These are phyloP conservation scores for Pseudocercospora vitis DNA, from an alignment of 2,329 filamentous ascomycete species.

Conservation along the genomic window DNA sequence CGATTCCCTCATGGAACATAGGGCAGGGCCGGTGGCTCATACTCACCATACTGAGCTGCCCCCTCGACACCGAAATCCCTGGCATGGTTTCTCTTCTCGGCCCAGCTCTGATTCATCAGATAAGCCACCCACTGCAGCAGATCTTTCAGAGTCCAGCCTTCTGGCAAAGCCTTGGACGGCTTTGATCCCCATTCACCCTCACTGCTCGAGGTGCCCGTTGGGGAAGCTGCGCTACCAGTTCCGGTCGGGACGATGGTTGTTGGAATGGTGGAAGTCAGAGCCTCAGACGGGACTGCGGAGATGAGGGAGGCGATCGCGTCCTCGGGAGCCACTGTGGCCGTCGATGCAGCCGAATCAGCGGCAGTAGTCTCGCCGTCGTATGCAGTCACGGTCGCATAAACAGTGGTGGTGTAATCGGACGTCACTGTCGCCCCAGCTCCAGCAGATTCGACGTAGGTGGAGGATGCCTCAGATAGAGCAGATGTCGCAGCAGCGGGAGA, in stretches of 20 bases:
- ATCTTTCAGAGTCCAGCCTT: constrained; percentile 31
- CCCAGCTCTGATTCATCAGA: constrained; percentile 27
- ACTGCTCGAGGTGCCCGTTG: background rate
- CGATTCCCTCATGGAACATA: background rate
- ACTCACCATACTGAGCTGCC: background rate
- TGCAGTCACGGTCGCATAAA: constrained; percentile 14
- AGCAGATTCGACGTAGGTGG: constrained; percentile 18
- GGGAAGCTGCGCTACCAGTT: constrained; percentile 13
- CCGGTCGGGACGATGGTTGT: constrained; percentile 10
- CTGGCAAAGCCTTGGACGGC: constrained; percentile 30
- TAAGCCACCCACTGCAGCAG: constrained; percentile 33
- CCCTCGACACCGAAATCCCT: constrained; percentile 19
- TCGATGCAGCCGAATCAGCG: background rate
- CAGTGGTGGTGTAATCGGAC: constrained; percentile 21
- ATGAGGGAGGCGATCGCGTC: constrained; percentile 1
- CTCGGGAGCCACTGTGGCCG: constrained; percentile 2
- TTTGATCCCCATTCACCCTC: constrained; percentile 11
- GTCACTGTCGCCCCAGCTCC: constrained; percentile 25
- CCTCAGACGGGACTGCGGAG: constrained; percentile 11
- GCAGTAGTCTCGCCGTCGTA: background rate
- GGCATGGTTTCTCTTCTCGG: constrained; percentile 23
- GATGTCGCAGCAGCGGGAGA: constrained; percentile 7
- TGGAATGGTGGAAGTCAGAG: constrained; percentile 11
- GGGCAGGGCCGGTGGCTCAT: constrained; percentile 4
- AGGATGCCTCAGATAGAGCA: constrained; percentile 11